phyloP scores from a whole-genome alignment of 2,329 filamentous ascomycete species.

The Tolypocladium inflatum region DNA sequence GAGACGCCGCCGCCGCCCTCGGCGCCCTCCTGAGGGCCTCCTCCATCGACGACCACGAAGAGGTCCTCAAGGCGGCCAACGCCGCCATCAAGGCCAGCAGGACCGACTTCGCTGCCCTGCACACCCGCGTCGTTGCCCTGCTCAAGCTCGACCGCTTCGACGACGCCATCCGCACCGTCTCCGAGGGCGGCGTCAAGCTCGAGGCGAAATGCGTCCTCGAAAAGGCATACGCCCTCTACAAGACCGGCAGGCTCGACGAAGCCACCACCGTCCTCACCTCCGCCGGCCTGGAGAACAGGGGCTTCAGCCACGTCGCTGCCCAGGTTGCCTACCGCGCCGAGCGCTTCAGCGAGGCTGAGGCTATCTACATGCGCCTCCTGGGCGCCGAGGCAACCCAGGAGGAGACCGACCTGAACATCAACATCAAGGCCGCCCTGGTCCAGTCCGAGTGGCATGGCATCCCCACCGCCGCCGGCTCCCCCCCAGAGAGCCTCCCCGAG shows the following conservation, averaged over 20 bases:
- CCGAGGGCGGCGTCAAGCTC: constrained; percentile 51
- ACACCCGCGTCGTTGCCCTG: constrained; percentile 63
- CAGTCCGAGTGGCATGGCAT: constrained; percentile 62
- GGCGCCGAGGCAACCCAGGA: constrained; percentile 43
- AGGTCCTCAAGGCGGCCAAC: constrained; percentile 57
- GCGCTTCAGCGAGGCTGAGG: constrained; percentile 57
- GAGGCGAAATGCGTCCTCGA: constrained; percentile 56
- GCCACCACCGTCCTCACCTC: constrained; percentile 41
- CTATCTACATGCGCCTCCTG: constrained; percentile 53
- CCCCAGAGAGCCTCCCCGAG: constrained; percentile 51
- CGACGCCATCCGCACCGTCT: constrained; percentile 62
- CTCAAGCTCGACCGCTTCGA: constrained; percentile 76
- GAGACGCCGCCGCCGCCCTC: constrained; percentile 40
- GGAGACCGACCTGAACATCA: constrained; percentile 68
- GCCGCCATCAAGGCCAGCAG: constrained; percentile 54
- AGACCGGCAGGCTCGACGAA: constrained; percentile 58
- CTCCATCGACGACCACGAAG: constrained; percentile 61
- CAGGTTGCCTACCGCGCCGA: constrained; percentile 67
- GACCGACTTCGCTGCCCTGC: constrained; percentile 48
- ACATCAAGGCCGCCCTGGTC: constrained; percentile 60
- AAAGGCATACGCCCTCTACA: constrained; percentile 77
- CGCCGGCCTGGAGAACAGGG: constrained; percentile 18
- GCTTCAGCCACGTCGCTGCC: constrained; percentile 46
- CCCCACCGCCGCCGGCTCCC: constrained; percentile 29
- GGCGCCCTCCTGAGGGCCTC: constrained; percentile 44